These are phyloP conservation scores for Trypanosoma platydactyli DNA, from an alignment of 208 protist genomes.

Conservation along the genomic window DNA sequence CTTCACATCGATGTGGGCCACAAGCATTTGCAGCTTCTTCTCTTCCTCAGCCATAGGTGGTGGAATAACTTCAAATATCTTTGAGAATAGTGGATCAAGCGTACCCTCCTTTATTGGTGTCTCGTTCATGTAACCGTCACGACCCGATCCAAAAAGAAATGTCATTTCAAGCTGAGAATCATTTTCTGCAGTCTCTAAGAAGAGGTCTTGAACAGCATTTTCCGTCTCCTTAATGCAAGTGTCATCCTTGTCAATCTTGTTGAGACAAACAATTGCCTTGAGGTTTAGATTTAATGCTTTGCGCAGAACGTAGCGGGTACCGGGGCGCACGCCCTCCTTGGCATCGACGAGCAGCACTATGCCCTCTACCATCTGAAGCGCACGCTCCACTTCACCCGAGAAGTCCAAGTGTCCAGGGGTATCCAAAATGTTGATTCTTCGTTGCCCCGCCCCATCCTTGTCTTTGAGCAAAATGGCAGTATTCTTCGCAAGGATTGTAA, in stretches of 20 bases:
- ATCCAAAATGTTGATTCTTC: slow-evolving; percentile 97
- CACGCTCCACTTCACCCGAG: slow-evolving; percentile 97
- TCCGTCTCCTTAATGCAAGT: slow-evolving; percentile 90
- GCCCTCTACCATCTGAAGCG: slow-evolving; percentile 97
- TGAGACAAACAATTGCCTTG: slow-evolving; percentile 97
- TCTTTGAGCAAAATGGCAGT: slow-evolving; percentile 82
- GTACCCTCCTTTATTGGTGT: slow-evolving; percentile 68
- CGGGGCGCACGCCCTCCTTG: slow-evolving; percentile 95
- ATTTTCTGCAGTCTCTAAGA: slow-evolving; percentile 92
- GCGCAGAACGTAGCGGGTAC: slow-evolving; percentile 97
- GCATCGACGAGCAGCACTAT: slow-evolving; percentile 96
- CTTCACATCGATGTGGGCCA: slow-evolving; percentile 93
- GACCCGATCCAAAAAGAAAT: slow-evolving; percentile 94
- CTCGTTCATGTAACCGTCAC: slow-evolving; percentile 91
- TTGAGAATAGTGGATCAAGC: slow-evolving; percentile 93
- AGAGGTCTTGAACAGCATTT: slow-evolving; percentile 95
- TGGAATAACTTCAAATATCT: slow-evolving; percentile 90
- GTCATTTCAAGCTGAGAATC: slow-evolving; percentile 96
- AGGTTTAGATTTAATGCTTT: slow-evolving; percentile 95
- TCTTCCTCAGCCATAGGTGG: slow-evolving; percentile 48
- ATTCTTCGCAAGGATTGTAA: slow-evolving; percentile 98
- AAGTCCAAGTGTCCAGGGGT: slow-evolving; percentile 98
- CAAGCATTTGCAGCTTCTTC: slow-evolving; percentile 92
- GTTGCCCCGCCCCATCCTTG: slow-evolving; percentile 23
- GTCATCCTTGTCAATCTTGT: slow-evolving; percentile 97